Base-by-base conservation (phyloP, 2,329 filamentous ascomycete species). In the Diaporthe sp. region DNA sequence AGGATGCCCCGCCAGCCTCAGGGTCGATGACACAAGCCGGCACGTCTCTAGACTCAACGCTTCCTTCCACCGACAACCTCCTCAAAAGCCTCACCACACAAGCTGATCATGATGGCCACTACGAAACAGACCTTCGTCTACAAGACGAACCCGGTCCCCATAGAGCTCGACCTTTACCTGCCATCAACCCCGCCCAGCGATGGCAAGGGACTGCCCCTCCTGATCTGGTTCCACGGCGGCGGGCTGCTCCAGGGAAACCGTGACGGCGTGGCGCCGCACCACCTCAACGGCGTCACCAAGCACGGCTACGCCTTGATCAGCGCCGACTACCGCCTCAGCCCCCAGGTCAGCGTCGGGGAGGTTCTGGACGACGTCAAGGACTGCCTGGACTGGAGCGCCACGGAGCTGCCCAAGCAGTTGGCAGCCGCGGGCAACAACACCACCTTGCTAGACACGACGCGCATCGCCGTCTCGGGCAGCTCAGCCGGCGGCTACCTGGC, bases 61-160 rank as follows among this genome's bases (percentile, higher is more conserved):
- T 22, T n/a, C 31, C 22, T 15, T n/a, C 34, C 20, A 28, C 13
- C 22, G 28, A 65, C 60, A 28, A 13, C n/a, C 22, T 31, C 9
- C 17, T 10, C 39, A 49, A 10, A 22, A 49, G 25, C 61, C 28
- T 34, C 61, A 22, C 9, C 10, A 13, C 4, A 31, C 42, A 47
- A 34, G 34, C 8, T 31, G 28, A 10, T 2, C 61, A 65, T 22
- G 25, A 70, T 70, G 65, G 47, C 65, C 5, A 70, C 65, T 1
- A 70, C 49, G 22, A 70, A 70, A 42, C 65, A 70, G 5, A 70
- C 65, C 31, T 70, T 70, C 20, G 65, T 70, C 10, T 70, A 70
- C 49, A 70, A 53, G 65, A 55, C 65, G 1, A 13, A 22, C 47
- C 31, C 65, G 34, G 65, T 70, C 65, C 28, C 65, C 22, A 70